Conservation (phyloP, 139 green algal genomes). For the Volvox reticuliferus region DNA sequence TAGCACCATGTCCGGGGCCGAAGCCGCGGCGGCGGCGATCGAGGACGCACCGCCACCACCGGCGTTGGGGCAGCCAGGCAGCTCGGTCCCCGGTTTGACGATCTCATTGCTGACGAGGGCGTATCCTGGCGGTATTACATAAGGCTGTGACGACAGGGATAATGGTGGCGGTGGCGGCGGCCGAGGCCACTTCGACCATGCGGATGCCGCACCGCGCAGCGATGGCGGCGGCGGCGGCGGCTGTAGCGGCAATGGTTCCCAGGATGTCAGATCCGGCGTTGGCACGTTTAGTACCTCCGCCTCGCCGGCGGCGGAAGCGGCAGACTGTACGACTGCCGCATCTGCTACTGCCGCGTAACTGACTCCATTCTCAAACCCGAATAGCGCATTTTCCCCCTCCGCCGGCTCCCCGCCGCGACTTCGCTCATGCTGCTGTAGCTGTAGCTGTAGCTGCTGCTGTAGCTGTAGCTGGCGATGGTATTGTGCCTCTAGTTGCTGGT, state of each 20-base stretch:
- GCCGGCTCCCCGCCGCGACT: not conserved
- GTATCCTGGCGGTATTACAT: not conserved
- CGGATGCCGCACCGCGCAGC: not conserved
- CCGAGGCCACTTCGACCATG: not conserved
- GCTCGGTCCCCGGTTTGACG: not conserved
- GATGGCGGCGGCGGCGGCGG: not conserved
- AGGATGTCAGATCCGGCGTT: constrained; percentile 12
- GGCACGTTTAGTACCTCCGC: constrained; percentile 25
- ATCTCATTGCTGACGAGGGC: not conserved
- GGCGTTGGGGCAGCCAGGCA: not conserved
- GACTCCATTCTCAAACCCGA: not conserved
- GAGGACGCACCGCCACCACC: not conserved
- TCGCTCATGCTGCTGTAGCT: not conserved
- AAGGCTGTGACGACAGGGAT: not conserved
- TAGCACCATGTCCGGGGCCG: not conserved
- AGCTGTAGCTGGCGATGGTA: not conserved
- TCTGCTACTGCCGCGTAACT: not conserved
- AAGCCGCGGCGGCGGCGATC: not conserved
- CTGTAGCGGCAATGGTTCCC: constrained; percentile 5
- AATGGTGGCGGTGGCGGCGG: not conserved
- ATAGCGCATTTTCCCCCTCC: not conserved
- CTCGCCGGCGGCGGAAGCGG: not conserved
- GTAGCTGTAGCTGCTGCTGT: not conserved
- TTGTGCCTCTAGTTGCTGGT: not conserved
- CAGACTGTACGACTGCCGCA: not conserved